Percentiles rank a stretch among this genome's conserved stretches.
These are phyloP conservation scores for Penicillium odoratum DNA, from an alignment of 495 filamentous ascomycete species.

Conservation along the genomic window DNA sequence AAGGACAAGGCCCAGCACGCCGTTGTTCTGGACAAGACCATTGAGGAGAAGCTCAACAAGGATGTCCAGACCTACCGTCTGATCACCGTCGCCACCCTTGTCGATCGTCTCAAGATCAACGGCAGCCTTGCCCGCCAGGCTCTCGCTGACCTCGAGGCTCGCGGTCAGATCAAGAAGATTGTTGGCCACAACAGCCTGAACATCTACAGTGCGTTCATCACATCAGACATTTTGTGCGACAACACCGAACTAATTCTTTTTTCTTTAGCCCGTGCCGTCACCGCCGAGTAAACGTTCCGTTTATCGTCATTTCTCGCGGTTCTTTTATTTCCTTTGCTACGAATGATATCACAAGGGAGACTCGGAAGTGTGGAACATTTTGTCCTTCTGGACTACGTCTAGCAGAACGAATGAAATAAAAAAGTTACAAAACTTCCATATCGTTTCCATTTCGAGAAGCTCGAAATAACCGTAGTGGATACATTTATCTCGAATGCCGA, in stretches of 20 bases:
- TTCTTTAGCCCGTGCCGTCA: conserved; percentile 46
- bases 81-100: conserved; percentile 96
- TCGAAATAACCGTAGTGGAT: neutral
- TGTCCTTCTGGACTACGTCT: conserved; percentile 29
- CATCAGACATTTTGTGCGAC: neutral
- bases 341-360: conserved; percentile 49
- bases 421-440: conserved; percentile 36
- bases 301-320: conserved; percentile 42
- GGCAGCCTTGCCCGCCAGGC: conserved; percentile 89
- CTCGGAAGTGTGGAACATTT: conserved; percentile 35
- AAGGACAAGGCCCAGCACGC: conserved; percentile 99
- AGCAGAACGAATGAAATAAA: conserved; percentile 38
- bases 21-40: conserved; percentile 71
- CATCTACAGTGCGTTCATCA: conserved; percentile 77
- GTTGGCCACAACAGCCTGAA: conserved; percentile 94
- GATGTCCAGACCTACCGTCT: conserved; percentile 99
- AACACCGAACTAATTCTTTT: conserved; percentile 22
- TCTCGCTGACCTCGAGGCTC: conserved; percentile 93
- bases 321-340: conserved; percentile 41
- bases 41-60: conserved; percentile 76
- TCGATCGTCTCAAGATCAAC: conserved; percentile 99
- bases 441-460: neutral
- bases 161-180: conserved; percentile 97
- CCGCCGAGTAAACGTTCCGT: conserved; percentile 51
- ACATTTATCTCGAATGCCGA: neutral